Percentiles rank a stretch among this genome's conserved stretches.
Conservation (phyloP, 768 basidiomycete genomes). For the Naganishia randhawae region DNA sequence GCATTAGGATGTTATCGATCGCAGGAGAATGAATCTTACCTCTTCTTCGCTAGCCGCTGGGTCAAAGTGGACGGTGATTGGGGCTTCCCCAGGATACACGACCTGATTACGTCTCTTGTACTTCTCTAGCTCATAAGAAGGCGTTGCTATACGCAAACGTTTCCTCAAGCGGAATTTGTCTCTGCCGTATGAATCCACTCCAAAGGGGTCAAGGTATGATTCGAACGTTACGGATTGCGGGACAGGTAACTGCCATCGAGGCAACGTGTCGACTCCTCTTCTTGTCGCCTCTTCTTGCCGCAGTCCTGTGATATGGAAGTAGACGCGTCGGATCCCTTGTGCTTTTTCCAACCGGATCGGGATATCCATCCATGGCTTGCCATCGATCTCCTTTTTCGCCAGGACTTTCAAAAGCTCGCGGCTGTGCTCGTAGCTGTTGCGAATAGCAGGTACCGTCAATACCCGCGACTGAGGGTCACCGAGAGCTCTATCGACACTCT, state of each 20-base stretch:
- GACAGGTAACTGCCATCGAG: not conserved
- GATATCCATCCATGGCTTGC: constrained; percentile 5
- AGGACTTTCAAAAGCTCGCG: not conserved
- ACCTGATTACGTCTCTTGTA: constrained; percentile 1
- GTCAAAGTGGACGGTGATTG: not conserved
- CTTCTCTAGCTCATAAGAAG: not conserved
- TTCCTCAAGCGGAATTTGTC: constrained; percentile 6
- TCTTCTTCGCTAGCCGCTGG: not conserved
- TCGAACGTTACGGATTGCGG: not conserved
- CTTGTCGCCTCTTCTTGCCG: not conserved
- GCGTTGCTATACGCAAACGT: not conserved
- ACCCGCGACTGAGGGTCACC: not conserved
- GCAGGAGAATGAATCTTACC: not conserved
- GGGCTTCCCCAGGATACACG: not conserved
- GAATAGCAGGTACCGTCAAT: not conserved
- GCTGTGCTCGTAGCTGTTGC: constrained; percentile 6
- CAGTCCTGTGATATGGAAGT: constrained; percentile 5
- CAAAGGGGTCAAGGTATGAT: constrained; percentile 14
- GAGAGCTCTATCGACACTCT: not conserved
- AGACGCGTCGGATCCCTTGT: constrained; percentile 10
- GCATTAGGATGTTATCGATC: not conserved
- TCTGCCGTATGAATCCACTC: constrained; percentile 1
- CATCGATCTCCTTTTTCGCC: not conserved
- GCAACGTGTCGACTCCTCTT: not conserved
- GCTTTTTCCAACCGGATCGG: constrained; percentile 1